phyloP scores from a whole-genome alignment of 179 eudicot species.

The Beta corolliflora region DNA sequence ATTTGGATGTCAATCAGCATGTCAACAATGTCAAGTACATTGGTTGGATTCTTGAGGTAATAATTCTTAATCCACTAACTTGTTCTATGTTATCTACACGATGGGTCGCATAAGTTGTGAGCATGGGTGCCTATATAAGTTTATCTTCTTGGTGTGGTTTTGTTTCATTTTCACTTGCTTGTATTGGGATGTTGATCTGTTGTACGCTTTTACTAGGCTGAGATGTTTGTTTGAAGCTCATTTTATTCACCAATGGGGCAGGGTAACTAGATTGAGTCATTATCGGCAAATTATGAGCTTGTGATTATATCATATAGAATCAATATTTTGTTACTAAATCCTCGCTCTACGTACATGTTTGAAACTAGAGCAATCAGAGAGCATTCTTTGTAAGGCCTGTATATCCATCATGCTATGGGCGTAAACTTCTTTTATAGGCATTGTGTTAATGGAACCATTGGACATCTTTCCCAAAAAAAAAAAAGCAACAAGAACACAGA shows the following conservation, averaged over 20 bases:
- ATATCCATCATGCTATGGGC: neutral
- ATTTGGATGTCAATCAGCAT: constrained; percentile 92
- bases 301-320: neutral
- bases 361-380: neutral
- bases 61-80: neutral
- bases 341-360: neutral
- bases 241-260: neutral
- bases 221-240: neutral
- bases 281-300: neutral
- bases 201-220: neutral
- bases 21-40: constrained; percentile 94
- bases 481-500: neutral
- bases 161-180: neutral
- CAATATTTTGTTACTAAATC: neutral
- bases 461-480: neutral
- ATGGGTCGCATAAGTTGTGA: neutral
- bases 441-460: neutral
- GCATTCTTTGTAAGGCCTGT: neutral
- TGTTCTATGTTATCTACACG: neutral
- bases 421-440: neutral
- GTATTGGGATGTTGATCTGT: neutral
- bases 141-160: neutral
- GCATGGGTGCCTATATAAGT: neutral
- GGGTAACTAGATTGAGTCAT: neutral
- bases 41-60: constrained; percentile 95